Percentiles rank a stretch among this genome's conserved stretches.
phyloP scores from a whole-genome alignment of 2,329 filamentous ascomycete species.

The Penicillium sp. region DNA sequence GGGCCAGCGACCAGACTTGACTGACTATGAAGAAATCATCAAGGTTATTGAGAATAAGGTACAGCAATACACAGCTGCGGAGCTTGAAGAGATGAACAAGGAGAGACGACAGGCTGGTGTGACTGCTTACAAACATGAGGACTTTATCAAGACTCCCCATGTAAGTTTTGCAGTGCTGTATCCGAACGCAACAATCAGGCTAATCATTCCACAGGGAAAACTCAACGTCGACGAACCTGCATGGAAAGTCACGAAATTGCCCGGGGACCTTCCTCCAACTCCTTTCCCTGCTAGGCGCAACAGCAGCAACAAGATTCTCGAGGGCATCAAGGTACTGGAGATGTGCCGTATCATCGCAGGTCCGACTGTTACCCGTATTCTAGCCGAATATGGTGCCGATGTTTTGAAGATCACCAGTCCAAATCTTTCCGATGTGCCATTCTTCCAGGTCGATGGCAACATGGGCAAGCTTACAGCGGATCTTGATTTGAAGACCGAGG shows the following conservation, averaged over 20 bases:
- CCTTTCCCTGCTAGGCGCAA: constrained; percentile 26
- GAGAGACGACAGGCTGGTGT: constrained; percentile 53
- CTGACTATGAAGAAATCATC: constrained; percentile 52
- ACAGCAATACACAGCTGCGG: constrained; percentile 43
- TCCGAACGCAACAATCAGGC: neutral
- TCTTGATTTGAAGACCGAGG: constrained; percentile 52
- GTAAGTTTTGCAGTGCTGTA: constrained; percentile 29
- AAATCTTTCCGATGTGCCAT: constrained; percentile 59
- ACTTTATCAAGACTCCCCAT: constrained; percentile 51
- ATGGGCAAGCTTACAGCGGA: constrained; percentile 61
- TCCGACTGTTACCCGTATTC: constrained; percentile 60
- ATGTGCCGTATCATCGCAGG: constrained; percentile 68
- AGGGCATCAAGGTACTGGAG: constrained; percentile 63
- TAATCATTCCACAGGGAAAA: constrained; percentile 20
- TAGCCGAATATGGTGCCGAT: constrained; percentile 67
- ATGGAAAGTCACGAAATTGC: constrained; percentile 29
- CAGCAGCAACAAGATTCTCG: constrained; percentile 34
- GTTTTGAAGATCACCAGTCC: constrained; percentile 65
- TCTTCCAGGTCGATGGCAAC: constrained; percentile 66
- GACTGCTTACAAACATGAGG: constrained; percentile 50
- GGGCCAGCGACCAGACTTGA: constrained; percentile 52
- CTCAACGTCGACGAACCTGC: constrained; percentile 30
- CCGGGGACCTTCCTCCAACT: constrained; percentile 23
- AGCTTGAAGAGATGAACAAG: constrained; percentile 53
- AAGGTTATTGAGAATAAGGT: constrained; percentile 53